These are phyloP conservation scores for Sclerotinia trifoliorum DNA, from an alignment of 2,329 filamentous ascomycete genomes.

Conservation along the genomic window DNA sequence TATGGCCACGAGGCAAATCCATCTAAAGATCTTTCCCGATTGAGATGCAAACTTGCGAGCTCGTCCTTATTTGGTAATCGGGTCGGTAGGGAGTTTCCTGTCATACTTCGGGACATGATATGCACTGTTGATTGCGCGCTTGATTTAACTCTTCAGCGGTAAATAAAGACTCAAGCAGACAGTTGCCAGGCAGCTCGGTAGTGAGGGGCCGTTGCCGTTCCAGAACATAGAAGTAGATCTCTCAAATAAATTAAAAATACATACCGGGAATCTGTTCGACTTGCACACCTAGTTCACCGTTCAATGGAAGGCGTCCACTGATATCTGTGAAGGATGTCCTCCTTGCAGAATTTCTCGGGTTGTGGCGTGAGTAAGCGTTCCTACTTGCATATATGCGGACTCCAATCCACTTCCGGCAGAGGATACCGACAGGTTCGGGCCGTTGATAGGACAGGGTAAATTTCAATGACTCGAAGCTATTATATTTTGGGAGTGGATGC, in stretches of 20 bases:
- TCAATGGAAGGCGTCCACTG: slow-evolving; percentile 18
- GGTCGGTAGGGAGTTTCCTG: slow-evolving; percentile 16
- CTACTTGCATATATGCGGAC: slow-evolving; percentile 37
- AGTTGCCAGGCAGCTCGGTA: slow-evolving; percentile 31
- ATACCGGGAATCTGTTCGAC: slow-evolving; percentile 33
- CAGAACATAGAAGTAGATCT: slow-evolving; percentile 26
- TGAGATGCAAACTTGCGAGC: slow-evolving; percentile 19
- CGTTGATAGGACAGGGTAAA: slow-evolving; percentile 33
- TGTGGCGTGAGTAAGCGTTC: slow-evolving; percentile 34
- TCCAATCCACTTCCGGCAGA: slow-evolving; percentile 26
- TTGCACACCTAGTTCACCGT: slow-evolving; percentile 18
- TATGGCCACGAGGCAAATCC: slow-evolving; percentile 23
- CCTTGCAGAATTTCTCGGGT: slow-evolving; percentile 30
- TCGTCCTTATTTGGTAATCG: slow-evolving; percentile 8
- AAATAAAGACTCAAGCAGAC: not conserved
- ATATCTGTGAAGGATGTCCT: slow-evolving; percentile 22
- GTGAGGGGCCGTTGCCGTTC: slow-evolving; percentile 34
- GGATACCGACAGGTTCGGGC: slow-evolving; percentile 35
- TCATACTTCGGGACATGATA: slow-evolving; percentile 32
- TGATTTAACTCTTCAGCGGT: slow-evolving; percentile 19
- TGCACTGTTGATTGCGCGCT: slow-evolving; percentile 32
- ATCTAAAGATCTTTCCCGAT: slow-evolving; percentile 19
- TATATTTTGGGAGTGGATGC: slow-evolving; percentile 6
- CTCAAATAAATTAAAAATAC: slow-evolving; percentile 37
- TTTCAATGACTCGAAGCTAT: slow-evolving; percentile 26